These are phyloP conservation scores for Claviceps paspali DNA, from an alignment of 2,329 filamentous ascomycete genomes.

Conservation along the genomic window DNA sequence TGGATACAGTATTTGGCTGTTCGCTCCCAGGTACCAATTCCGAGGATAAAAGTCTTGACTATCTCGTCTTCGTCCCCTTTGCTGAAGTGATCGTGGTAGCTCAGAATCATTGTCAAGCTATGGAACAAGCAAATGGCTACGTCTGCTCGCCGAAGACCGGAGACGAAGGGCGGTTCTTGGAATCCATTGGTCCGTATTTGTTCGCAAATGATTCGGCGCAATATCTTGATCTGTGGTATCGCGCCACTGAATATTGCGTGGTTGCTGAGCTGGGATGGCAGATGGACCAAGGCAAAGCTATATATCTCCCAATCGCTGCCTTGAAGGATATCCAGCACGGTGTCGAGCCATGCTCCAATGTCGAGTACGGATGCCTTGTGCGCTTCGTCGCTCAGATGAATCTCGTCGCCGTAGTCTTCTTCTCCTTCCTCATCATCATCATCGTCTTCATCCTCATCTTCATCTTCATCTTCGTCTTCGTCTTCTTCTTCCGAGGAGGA, in stretches of 20 bases:
- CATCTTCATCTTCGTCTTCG: no score
- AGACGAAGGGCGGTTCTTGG: conserved; percentile 64
- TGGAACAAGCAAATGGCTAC: conserved; percentile 83
- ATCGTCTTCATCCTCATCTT: no score
- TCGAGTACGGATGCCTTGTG: conserved; percentile 29
- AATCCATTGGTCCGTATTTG: conserved; percentile 66
- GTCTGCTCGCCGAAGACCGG: conserved; percentile 71
- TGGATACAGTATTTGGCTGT: conserved; percentile 91
- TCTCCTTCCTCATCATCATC: not conserved
- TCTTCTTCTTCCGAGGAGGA: conserved; percentile 3
- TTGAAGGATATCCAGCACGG: conserved; percentile 56
- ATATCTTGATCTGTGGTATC: conserved; percentile 56
- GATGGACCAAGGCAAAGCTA: conserved; percentile 73
- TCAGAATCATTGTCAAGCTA: conserved; percentile 71
- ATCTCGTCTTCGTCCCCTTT: conserved; percentile 82
- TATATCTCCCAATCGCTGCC: conserved; percentile 84
- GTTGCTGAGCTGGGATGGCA: conserved; percentile 80
- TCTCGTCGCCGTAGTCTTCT: conserved; percentile 7
- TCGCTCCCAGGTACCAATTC: conserved; percentile 69
- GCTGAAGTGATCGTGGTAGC: conserved; percentile 74
- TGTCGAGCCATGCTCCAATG: conserved; percentile 59
- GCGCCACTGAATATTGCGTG: conserved; percentile 68
- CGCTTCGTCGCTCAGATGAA: conserved; percentile 17
- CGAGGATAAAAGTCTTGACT: conserved; percentile 71
- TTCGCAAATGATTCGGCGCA: conserved; percentile 66